These are phyloP conservation scores for Oemleria cerasiformis DNA, from an alignment of 306 rosid genomes.

Conservation along the genomic window DNA sequence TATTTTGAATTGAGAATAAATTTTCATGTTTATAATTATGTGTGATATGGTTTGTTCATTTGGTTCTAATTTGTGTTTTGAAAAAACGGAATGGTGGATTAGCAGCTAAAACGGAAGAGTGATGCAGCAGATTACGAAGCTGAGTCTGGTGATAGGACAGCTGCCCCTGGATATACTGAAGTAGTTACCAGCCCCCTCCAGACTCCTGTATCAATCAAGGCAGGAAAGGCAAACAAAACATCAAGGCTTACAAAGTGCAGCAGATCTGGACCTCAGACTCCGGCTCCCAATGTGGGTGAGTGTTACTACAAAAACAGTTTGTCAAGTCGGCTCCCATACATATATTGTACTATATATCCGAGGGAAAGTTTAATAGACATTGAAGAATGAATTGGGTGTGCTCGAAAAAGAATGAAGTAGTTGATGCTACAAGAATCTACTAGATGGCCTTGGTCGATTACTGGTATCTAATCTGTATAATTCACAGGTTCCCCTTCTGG, in stretches of 20 bases:
- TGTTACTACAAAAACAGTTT: slow-evolving; percentile 23
- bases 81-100: slow-evolving; percentile 27
- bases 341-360: not conserved
- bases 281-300: slow-evolving; percentile 69
- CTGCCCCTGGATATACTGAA: slow-evolving; percentile 48
- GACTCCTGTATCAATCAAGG: slow-evolving; percentile 68
- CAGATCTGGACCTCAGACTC: slow-evolving; percentile 74
- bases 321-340: slow-evolving; percentile 13
- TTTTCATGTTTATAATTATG: not conserved
- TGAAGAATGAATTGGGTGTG: not conserved
- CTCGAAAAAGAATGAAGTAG: not conserved
- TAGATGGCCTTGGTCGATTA: not conserved
- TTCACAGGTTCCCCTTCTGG: slow-evolving; percentile 89
- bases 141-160: slow-evolving; percentile 56
- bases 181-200: slow-evolving; percentile 51
- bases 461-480: slow-evolving; percentile 18
- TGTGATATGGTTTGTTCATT: slow-evolving; percentile 5
- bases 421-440: slow-evolving; percentile 3
- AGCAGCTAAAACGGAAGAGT: slow-evolving; percentile 80
- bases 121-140: slow-evolving; percentile 55
- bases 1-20: not conserved
- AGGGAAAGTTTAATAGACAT: not conserved
- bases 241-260: slow-evolving; percentile 67
- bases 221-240: slow-evolving; percentile 65
- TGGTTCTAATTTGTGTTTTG: slow-evolving; percentile 22